These are phyloP conservation scores for Rosa rugosa DNA, from an alignment of 306 rosid genomes.

Conservation along the genomic window DNA sequence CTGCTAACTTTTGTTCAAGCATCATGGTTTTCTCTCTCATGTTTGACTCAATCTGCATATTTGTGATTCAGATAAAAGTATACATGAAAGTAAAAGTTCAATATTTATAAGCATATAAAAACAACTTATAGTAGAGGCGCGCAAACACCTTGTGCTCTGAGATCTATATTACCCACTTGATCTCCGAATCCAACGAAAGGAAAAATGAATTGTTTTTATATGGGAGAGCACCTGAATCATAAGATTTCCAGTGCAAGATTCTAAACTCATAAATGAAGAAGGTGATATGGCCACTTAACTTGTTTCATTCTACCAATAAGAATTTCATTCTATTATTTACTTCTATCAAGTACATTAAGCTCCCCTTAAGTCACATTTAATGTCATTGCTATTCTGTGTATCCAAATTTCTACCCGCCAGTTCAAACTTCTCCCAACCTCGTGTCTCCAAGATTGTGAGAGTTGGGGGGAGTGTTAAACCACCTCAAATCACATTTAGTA, in stretches of 20 bases:
- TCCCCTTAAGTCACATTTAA: background rate
- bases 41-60: conserved; percentile 65
- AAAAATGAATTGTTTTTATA: background rate
- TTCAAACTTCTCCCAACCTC: background rate
- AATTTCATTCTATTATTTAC: background rate
- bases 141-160: background rate
- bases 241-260: no score
- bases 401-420: background rate
- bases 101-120: background rate
- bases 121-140: background rate
- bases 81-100: background rate
- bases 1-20: conserved; percentile 73
- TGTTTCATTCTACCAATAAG: background rate
- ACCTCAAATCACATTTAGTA: background rate
- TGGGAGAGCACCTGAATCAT: background rate
- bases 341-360: background rate
- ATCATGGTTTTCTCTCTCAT: conserved; percentile 56
- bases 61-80: background rate
- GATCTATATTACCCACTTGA: background rate
- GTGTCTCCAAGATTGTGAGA: background rate
- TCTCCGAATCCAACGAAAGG: background rate
- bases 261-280: background rate
- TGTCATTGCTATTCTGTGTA: background rate
- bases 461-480: background rate
- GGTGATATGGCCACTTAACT: background rate